These are phyloP conservation scores for Candida sp. DNA, from an alignment of 1,139 yeast species.

Conservation along the genomic window DNA sequence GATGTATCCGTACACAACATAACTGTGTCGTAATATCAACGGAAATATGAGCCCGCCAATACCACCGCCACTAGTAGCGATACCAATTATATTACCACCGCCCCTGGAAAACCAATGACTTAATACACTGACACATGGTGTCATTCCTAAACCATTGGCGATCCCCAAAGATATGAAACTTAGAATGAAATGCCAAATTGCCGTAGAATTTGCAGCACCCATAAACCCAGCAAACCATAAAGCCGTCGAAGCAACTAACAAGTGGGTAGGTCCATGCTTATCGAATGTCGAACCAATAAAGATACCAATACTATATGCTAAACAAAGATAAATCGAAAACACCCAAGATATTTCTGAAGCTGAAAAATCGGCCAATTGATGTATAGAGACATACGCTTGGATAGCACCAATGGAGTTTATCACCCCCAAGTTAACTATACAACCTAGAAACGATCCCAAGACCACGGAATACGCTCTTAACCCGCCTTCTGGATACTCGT, in stretches of 20 bases:
- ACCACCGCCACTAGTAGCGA: slow-evolving; percentile 63
- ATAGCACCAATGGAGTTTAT: slow-evolving; percentile 63
- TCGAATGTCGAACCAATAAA: slow-evolving; percentile 45
- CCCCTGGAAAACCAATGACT: slow-evolving; percentile 57
- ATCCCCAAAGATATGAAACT: slow-evolving; percentile 51
- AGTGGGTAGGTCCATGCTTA: slow-evolving; percentile 40
- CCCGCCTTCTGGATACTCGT: slow-evolving; percentile 64
- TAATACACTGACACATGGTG: slow-evolving; percentile 54
- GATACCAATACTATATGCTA: slow-evolving; percentile 57
- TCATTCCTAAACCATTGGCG: slow-evolving; percentile 55
- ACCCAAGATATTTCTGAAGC: slow-evolving; percentile 62
- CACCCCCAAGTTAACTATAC: slow-evolving; percentile 57
- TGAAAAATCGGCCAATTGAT: slow-evolving; percentile 45
- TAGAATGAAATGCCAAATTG: slow-evolving; percentile 53
- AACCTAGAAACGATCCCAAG: slow-evolving; percentile 59
- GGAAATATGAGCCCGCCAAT: slow-evolving; percentile 64
- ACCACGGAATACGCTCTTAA: slow-evolving; percentile 55
- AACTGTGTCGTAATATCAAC: slow-evolving; percentile 51
- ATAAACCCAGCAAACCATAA: slow-evolving; percentile 46
- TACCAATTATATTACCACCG: slow-evolving; percentile 53
- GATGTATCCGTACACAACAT: slow-evolving; percentile 48
- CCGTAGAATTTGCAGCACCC: slow-evolving; percentile 46
- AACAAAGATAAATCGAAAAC: slow-evolving; percentile 57
- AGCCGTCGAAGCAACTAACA: slow-evolving; percentile 42
- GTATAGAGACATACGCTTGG: slow-evolving; percentile 54